A percentile compares a stretch with the other conserved stretches of the same genome.
Conservation (phyloP, 495 filamentous ascomycete genomes). For the Penicillium nucicola region DNA sequence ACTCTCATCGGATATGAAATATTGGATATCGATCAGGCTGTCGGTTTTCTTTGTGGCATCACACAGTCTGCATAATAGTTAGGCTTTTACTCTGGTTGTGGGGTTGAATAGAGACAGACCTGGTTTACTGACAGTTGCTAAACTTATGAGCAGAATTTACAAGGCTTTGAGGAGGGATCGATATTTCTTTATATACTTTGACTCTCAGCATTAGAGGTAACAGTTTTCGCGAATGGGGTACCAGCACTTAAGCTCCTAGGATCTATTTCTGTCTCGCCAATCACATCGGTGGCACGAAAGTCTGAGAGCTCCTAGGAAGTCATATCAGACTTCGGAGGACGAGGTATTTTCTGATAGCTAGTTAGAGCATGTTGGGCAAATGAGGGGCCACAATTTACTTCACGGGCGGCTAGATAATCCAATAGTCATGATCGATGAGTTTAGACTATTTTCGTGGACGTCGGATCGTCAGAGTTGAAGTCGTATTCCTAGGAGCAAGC, state of each 20-base stretch:
- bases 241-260: constrained; percentile 3
- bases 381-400: constrained; percentile 4
- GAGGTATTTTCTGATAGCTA: constrained; percentile 2
- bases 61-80: constrained; percentile 5
- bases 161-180: constrained; percentile 1
- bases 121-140: neutral
- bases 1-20: neutral
- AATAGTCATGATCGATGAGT: constrained; percentile 2
- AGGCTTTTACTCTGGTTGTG: constrained; percentile 2
- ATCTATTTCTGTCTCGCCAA: constrained; percentile 2
- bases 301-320: constrained; percentile 5
- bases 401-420: constrained; percentile 1
- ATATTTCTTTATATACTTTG: constrained; percentile 3
- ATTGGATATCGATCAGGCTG: constrained; percentile 1
- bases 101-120: constrained; percentile 4
- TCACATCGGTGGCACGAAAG: neutral
- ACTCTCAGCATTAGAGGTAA: neutral
- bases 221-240: neutral
- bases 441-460: constrained; percentile 4
- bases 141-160: constrained; percentile 5
- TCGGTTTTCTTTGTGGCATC: constrained; percentile 2
- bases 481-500: constrained; percentile 9
- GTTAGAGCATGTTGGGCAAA: constrained; percentile 4
- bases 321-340: constrained; percentile 1
- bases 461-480: constrained; percentile 5